phyloP scores from a whole-genome alignment of 257 asterid species.

The Eucommia ulmoides region DNA sequence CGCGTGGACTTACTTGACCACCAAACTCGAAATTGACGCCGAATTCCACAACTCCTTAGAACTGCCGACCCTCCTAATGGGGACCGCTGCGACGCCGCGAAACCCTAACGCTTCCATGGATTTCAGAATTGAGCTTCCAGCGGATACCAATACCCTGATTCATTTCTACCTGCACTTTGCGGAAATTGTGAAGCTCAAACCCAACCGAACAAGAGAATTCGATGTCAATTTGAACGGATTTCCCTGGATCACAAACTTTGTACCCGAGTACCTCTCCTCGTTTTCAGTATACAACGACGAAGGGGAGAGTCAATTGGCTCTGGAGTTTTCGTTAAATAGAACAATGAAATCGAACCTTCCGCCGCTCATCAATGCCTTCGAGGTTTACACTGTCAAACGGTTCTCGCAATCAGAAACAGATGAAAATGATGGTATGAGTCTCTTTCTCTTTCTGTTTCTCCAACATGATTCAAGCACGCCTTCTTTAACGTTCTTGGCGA shows the following conservation, averaged over 20 bases:
- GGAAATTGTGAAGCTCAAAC: conserved; percentile 8
- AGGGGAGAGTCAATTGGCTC: too few species aligned
- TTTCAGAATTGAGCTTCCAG: background rate
- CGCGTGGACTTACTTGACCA: background rate
- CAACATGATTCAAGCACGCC: too few species aligned
- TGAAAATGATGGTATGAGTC: conserved; percentile 29
- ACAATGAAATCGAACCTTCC: conserved; percentile 11
- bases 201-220: conserved; percentile 17
- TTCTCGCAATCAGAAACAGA: conserved; percentile 17
- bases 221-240: background rate
- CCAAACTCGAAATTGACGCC: background rate
- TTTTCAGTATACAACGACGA: background rate
- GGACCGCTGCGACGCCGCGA: conserved; percentile 11
- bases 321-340: conserved; percentile 1
- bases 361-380: conserved; percentile 22
- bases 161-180: conserved; percentile 20
- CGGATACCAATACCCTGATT: background rate
- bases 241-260: background rate
- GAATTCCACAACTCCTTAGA: background rate
- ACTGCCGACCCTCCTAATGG: conserved; percentile 11
- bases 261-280: background rate
- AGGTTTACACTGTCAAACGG: conserved; percentile 13
- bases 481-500: too few species aligned
- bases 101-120: background rate
- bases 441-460: too few species aligned